Evolutionary conservation across 371 early-diverging fungal genomes (phyloP), one percentile per base, ranked within the genome.

Genomic region (Basidiobolus heterosporus): DNA sequence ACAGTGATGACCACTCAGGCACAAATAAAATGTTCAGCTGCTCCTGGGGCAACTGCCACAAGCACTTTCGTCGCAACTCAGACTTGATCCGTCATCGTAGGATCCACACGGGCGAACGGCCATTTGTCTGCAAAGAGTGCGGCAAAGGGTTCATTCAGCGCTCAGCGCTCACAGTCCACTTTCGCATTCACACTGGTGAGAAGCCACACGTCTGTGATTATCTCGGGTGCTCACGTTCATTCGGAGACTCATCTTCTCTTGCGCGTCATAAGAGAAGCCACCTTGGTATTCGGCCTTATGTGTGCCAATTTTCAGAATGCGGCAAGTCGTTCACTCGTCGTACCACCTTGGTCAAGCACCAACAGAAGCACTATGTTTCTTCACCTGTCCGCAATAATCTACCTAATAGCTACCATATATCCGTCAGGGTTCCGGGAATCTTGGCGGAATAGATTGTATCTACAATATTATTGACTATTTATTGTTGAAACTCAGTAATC

Each of bases 241-340:
- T 72, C 50, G 70, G 73, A 45, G 73, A 72, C 51, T 53, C 55
- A 19, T 52, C 57, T 9, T 54, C 57, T 11, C 42, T 54, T 46
- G 61, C 58, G 18, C 58, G 58, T 36, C 58, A 60, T 16, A 46
- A 57, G 5, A 50, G 91, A 9, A 85, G 84, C 18, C 91, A 91
- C 58, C 83, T 85, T 18, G 85, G 87, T 6, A 82, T 82, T 58
- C 63, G 77, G 18, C 85, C 85, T 3, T 84, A 80, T 41, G 50
- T 52, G 20, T 75, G 76, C 45, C 65, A 52, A 30, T 57, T 66
- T 19, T 19, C 14, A 21, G 40, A 23, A 14, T 88, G 89, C 56
- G 80, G 70, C n/a, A 91, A 91, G 52, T 67, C 69, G 36, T 91
- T 91, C 50, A 79, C 86, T 6, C 67, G 91, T 19, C 87, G 82